Evolutionary conservation across 2,329 filamentous ascomycete genomes (phyloP).

Genomic region (Fusarium cyanostomum): DNA sequence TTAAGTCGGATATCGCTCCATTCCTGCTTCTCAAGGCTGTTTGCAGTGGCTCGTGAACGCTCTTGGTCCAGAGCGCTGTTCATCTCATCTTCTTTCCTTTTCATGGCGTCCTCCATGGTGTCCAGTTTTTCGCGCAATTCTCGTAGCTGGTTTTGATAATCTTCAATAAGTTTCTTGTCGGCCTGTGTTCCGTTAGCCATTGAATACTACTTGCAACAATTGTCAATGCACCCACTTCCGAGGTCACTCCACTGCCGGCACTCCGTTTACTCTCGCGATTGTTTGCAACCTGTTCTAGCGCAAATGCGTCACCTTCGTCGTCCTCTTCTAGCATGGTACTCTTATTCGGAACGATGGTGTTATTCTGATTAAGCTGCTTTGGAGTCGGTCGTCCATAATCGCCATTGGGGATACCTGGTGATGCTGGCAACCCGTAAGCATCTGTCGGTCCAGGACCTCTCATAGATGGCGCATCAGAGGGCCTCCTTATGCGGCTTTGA

Average conservation of each 20-base stretch:
- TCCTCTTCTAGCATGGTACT: conserved; percentile 98
- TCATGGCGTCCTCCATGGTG: conserved; percentile 73
- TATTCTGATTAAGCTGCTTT: conserved; percentile 87
- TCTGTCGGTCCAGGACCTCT: conserved; percentile 55
- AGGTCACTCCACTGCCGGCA: conserved; percentile 42
- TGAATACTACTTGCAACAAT: background rate
- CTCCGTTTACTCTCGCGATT: conserved; percentile 45
- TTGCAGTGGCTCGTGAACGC: conserved; percentile 60
- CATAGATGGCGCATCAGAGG: conserved; percentile 71
- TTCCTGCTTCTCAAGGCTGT: conserved; percentile 73
- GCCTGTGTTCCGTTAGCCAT: conserved; percentile 52
- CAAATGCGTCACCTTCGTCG: conserved; percentile 75
- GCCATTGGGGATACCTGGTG: conserved; percentile 66
- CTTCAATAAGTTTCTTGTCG: conserved; percentile 77
- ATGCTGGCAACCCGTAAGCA: conserved; percentile 66
- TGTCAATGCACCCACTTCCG: conserved; percentile 51
- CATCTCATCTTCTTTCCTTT: conserved; percentile 73
- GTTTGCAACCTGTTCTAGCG: conserved; percentile 46
- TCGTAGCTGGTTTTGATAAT: conserved; percentile 81
- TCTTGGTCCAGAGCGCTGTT: conserved; percentile 67
- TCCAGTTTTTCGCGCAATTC: conserved; percentile 79
- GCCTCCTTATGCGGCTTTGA: conserved; percentile 63
- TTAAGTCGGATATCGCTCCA: conserved; percentile 72
- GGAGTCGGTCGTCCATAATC: conserved; percentile 80
- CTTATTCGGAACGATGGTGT: conserved; percentile 97